Percentiles rank a stretch among this genome's conserved stretches.
These are phyloP conservation scores for Saraca asoca DNA, from an alignment of 331 rosid genomes.

Conservation along the genomic window DNA sequence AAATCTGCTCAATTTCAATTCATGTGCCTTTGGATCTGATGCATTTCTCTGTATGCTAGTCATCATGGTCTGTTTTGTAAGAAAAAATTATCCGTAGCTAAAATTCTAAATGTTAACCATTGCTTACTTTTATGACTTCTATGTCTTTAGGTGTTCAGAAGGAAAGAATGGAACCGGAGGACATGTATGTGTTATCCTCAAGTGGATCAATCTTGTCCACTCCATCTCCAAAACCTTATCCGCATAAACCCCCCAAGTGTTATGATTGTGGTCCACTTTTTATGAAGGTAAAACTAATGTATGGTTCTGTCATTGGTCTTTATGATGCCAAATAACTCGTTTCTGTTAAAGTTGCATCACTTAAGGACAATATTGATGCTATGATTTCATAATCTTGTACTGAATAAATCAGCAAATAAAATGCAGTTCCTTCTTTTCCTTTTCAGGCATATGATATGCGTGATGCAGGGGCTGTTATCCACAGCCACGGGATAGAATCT, in stretches of 20 bases:
- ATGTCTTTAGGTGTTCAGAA: slow-evolving; percentile 67
- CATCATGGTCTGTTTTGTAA: too few relatives aligned
- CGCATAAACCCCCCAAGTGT: slow-evolving; percentile 85
- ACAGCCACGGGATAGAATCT: slow-evolving; percentile 90
- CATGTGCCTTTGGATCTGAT: too few relatives aligned
- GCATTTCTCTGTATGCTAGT: too few relatives aligned
- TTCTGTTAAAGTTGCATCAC: neutral
- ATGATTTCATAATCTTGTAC: neutral
- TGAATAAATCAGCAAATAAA: too few relatives aligned
- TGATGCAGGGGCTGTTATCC: slow-evolving; percentile 84
- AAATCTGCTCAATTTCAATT: too few relatives aligned
- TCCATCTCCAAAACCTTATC: slow-evolving; percentile 83
- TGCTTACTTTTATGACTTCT: neutral
- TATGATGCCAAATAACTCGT: too few relatives aligned
- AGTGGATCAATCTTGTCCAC: slow-evolving; percentile 66
- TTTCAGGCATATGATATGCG: slow-evolving; percentile 83
- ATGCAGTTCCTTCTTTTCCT: slow-evolving; percentile 21
- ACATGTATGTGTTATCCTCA: slow-evolving; percentile 72
- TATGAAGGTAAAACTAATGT: slow-evolving; percentile 58
- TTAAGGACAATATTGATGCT: neutral
- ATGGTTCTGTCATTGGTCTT: neutral
- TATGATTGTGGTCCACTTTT: slow-evolving; percentile 82
- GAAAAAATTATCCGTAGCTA: slow-evolving; percentile 7
- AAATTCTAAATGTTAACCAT: slow-evolving; percentile 18
- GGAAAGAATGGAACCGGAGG: slow-evolving; percentile 87